Conservation (phyloP, 1,139 yeast genomes). For the Yamadazyma kanchanaburiensis region DNA sequence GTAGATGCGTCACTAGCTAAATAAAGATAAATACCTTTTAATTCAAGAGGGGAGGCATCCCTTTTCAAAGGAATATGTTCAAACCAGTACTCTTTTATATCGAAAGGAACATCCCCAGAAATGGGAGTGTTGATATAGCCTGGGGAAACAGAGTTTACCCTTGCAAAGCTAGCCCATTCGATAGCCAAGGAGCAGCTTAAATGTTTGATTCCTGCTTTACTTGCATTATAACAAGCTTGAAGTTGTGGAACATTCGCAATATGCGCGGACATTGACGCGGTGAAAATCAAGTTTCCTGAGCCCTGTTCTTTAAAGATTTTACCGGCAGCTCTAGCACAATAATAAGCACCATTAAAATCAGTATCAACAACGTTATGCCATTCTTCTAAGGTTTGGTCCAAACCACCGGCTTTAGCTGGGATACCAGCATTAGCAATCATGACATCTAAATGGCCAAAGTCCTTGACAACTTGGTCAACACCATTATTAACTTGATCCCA, state of each 20-base stretch:
- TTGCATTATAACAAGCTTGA: constrained; percentile 55
- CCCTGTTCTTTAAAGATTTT: constrained; percentile 46
- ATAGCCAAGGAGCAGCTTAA: constrained; percentile 52
- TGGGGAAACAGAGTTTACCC: constrained; percentile 55
- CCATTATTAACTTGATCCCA: constrained; percentile 50
- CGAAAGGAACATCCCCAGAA: constrained; percentile 41
- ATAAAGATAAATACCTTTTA: constrained; percentile 39
- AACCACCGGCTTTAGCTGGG: constrained; percentile 22
- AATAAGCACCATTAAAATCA: constrained; percentile 59
- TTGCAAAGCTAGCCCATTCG: constrained; percentile 52
- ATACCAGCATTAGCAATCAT: constrained; percentile 19
- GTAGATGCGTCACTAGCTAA: constrained; percentile 39
- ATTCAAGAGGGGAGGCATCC: constrained; percentile 37
- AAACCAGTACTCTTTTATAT: constrained; percentile 33
- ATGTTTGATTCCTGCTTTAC: constrained; percentile 55
- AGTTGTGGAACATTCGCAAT: constrained; percentile 52
- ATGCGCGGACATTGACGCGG: constrained; percentile 61
- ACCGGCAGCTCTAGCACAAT: constrained; percentile 56
- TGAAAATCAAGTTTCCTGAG: constrained; percentile 53
- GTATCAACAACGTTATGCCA: constrained; percentile 56
- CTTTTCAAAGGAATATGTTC: constrained; percentile 33
- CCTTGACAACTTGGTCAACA: constrained; percentile 11
- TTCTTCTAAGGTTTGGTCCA: constrained; percentile 32
- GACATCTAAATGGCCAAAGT: constrained; percentile 16
- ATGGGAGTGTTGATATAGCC: constrained; percentile 56